Conservation (phyloP, 306 rosid species). For the Vigna nakashimae region DNA sequence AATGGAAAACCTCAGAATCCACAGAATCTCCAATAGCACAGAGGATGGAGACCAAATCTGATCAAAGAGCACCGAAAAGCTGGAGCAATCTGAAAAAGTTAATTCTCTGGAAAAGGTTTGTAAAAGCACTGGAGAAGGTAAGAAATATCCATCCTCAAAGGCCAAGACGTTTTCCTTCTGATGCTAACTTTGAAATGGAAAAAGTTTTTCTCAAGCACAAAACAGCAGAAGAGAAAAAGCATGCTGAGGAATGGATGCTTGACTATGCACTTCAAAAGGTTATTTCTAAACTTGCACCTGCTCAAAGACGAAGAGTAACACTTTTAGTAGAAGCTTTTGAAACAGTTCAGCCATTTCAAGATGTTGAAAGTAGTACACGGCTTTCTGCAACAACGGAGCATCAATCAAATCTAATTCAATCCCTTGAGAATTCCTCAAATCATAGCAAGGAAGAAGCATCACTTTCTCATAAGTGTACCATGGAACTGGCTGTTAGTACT, state of each 20-base stretch:
- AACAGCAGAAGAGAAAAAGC: conserved; percentile 59
- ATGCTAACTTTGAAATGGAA: conserved; percentile 59
- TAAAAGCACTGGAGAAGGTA: conserved; percentile 85
- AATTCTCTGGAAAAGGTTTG: conserved; percentile 78
- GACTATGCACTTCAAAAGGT: conserved; percentile 88
- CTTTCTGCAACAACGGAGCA: conserved; percentile 41
- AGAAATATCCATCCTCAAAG: conserved; percentile 53
- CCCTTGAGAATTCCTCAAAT: conserved; percentile 34
- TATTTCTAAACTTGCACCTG: conserved; percentile 74
- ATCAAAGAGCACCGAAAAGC: conserved; percentile 56
- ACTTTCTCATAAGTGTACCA: conserved; percentile 32
- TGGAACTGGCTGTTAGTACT: conserved; percentile 37
- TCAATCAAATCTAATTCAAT: conserved; percentile 49
- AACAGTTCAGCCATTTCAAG: conserved; percentile 68
- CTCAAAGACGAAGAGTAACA: conserved; percentile 77
- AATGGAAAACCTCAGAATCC: conserved; percentile 38
- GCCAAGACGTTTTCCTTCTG: conserved; percentile 51
- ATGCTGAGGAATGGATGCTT: conserved; percentile 91
- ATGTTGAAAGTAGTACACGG: conserved; percentile 45
- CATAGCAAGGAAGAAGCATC: conserved; percentile 42
- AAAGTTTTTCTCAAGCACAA: conserved; percentile 67
- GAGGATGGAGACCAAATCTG: conserved; percentile 49
- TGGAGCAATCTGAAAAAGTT: conserved; percentile 86
- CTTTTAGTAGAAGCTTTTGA: conserved; percentile 87
- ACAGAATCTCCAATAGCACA: conserved; percentile 43